These are phyloP conservation scores for Serendipita vermifera DNA, from an alignment of 768 basidiomycete species.

Conservation along the genomic window DNA sequence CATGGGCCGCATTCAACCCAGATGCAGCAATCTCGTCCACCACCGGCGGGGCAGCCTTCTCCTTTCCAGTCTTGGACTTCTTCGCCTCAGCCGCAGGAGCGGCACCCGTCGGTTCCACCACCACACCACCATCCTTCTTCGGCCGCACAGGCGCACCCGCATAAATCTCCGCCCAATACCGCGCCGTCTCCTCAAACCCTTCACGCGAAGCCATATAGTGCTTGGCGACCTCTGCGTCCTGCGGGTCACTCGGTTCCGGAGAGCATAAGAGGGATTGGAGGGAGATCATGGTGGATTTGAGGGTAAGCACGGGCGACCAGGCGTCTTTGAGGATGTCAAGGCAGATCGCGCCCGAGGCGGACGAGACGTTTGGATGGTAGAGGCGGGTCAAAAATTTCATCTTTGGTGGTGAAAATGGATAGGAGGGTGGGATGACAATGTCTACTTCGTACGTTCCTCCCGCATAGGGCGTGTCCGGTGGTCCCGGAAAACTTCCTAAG, in stretches of 20 bases:
- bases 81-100: constrained; percentile 15
- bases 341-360: constrained; percentile 62
- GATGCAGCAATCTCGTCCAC: constrained; percentile 50
- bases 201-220: constrained; percentile 81
- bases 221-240: constrained; percentile 96
- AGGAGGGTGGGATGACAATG: constrained; percentile 82
- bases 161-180: constrained; percentile 88
- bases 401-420: constrained; percentile 89
- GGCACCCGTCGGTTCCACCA: constrained; percentile 18
- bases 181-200: constrained; percentile 84
- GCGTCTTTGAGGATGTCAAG: constrained; percentile 52
- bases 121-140: constrained; percentile 26
- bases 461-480: constrained; percentile 84
- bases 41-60: not conserved
- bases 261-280: constrained; percentile 86
- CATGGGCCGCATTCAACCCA: constrained; percentile 69
- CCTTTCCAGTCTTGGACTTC: not conserved
- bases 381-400: constrained; percentile 90
- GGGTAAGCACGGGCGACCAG: constrained; percentile 91
- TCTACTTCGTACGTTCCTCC: constrained; percentile 89
- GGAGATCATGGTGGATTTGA: constrained; percentile 92
- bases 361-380: constrained; percentile 92
- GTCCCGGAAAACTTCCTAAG: constrained; percentile 81
- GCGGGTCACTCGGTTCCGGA: constrained; percentile 91
- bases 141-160: constrained; percentile 52